These are phyloP conservation scores for Aspergillus ochraceus DNA, from an alignment of 2,329 filamentous ascomycete species.

Conservation along the genomic window DNA sequence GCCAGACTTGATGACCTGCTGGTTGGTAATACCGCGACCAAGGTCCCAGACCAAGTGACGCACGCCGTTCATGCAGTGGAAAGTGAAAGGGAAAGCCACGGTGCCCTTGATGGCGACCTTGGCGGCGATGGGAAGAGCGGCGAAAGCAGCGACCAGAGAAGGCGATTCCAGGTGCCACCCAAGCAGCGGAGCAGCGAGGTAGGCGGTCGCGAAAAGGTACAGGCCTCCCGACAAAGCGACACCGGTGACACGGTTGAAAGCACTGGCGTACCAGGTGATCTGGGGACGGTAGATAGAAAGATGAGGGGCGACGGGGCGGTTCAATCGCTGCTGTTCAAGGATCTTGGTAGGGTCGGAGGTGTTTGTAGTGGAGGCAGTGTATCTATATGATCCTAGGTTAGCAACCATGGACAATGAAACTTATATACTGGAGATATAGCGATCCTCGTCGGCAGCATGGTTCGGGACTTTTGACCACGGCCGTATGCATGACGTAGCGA, in stretches of 20 bases:
- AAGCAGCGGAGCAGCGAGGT: constrained; percentile 75
- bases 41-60: constrained; percentile 72
- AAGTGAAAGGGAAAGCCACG: constrained; percentile 66
- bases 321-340: constrained; percentile 76
- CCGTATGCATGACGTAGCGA: constrained; percentile 29
- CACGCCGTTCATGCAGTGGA: constrained; percentile 67
- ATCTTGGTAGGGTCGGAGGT: constrained; percentile 49
- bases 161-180: constrained; percentile 70
- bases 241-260: constrained; percentile 83
- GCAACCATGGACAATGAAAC: background rate
- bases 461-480: background rate
- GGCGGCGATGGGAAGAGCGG: constrained; percentile 57
- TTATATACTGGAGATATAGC: background rate
- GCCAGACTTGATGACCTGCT: constrained; percentile 64
- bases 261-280: constrained; percentile 79
- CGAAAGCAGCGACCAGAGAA: constrained; percentile 64
- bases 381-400: constrained; percentile 22
- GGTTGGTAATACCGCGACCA: constrained; percentile 62
- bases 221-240: constrained; percentile 67
- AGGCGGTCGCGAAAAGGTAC: constrained; percentile 78
- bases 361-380: constrained; percentile 30
- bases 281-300: constrained; percentile 81
- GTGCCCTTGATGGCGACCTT: constrained; percentile 62
- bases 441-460: background rate
- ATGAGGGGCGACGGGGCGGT: constrained; percentile 82